Percentiles rank a stretch among this genome's conserved stretches.
These are phyloP conservation scores for Moricandia arvensis DNA, from an alignment of 345 rosid genomes.

Conservation along the genomic window DNA sequence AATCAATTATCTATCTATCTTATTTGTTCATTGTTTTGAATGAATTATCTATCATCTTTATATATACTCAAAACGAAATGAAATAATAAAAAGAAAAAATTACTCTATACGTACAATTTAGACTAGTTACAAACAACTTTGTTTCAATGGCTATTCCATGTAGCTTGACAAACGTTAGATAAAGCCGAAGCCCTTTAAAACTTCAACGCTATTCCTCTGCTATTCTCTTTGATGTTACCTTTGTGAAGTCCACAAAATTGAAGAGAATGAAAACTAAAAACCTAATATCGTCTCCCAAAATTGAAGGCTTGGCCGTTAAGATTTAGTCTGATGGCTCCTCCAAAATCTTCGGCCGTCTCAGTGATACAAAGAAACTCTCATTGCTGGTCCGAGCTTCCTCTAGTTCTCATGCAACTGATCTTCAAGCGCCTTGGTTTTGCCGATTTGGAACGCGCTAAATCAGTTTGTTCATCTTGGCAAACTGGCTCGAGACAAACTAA, in stretches of 20 bases:
- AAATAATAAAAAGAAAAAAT: too few relatives aligned
- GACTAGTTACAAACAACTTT: neutral
- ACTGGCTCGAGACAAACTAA: neutral
- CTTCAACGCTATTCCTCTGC: neutral
- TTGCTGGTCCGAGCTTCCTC: conserved; percentile 6
- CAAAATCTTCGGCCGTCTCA: neutral
- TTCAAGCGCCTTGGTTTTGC: too few relatives aligned
- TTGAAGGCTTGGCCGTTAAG: neutral
- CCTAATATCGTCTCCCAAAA: neutral
- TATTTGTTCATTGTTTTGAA: too few relatives aligned
- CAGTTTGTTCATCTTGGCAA: too few relatives aligned
- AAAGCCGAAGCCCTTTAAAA: neutral
- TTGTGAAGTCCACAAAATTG: too few relatives aligned
- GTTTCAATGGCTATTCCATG: neutral
- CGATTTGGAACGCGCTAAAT: too few relatives aligned
- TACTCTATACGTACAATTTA: neutral
- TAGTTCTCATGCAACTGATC: neutral
- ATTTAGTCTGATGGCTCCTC: neutral
- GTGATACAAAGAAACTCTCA: too few relatives aligned
- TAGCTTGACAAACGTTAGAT: neutral
- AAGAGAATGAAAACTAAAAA: neutral
- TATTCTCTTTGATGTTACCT: too few relatives aligned
- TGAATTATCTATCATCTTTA: too few relatives aligned
- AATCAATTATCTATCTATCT: too few relatives aligned
- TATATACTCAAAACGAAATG: neutral